These are phyloP conservation scores for Fusarium nodosum DNA, from an alignment of 2,329 filamentous ascomycete genomes.

Conservation along the genomic window DNA sequence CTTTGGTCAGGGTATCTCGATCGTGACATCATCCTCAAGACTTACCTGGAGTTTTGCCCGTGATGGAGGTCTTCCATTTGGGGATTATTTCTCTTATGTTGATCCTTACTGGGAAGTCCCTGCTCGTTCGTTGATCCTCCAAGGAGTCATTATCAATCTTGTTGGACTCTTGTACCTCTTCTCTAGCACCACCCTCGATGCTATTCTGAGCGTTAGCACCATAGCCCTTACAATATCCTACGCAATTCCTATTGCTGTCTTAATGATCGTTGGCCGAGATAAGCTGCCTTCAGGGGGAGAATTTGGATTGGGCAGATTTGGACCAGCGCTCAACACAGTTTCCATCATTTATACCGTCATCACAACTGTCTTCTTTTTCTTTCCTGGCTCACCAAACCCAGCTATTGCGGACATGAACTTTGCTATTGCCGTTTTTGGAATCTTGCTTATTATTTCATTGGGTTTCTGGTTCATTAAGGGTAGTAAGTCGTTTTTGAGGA, in stretches of 20 bases:
- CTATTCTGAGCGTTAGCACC: conserved; percentile 68
- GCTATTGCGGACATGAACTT: conserved; percentile 66
- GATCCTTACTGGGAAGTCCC: conserved; percentile 66
- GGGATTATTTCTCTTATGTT: conserved; percentile 59
- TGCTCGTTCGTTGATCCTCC: conserved; percentile 64
- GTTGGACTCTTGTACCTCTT: conserved; percentile 69
- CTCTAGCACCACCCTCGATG: conserved; percentile 64
- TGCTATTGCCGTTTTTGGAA: conserved; percentile 67
- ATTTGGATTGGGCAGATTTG: conserved; percentile 62
- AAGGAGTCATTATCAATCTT: conserved; percentile 57
- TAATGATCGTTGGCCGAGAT: conserved; percentile 65
- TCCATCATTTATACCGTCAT: conserved; percentile 65
- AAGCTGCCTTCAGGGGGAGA: conserved; percentile 60
- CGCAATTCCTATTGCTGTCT: conserved; percentile 61
- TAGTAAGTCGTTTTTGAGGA: conserved; percentile 52
- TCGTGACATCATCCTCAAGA: conserved; percentile 65
- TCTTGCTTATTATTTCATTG: conserved; percentile 64
- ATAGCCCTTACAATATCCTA: conserved; percentile 68
- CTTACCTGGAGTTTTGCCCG: conserved; percentile 68
- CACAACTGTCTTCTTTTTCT: conserved; percentile 69
- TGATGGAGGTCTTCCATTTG: conserved; percentile 62
- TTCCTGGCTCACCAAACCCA: conserved; percentile 62
- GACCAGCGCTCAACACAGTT: conserved; percentile 59
- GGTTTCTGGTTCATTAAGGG: conserved; percentile 65
- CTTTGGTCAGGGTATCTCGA: conserved; percentile 64